Percentiles rank a stretch among this genome's conserved stretches.
phyloP scores from a whole-genome alignment of 805 yeast species.

The Kuraishia hungarica region DNA sequence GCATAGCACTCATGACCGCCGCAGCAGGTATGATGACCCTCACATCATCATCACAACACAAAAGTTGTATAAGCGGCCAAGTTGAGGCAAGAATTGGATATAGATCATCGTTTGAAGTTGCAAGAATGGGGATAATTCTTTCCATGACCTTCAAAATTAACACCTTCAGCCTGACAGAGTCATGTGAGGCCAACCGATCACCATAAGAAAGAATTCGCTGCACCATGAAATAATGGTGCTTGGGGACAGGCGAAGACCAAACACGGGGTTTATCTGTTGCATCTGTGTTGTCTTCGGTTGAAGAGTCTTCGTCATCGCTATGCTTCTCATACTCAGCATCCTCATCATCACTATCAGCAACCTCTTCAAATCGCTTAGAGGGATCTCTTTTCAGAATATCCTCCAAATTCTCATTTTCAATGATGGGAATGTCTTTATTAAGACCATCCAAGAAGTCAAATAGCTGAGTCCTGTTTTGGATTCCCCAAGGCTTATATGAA shows the following conservation, averaged over 20 bases:
- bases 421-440: conserved; percentile 17
- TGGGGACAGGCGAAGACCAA: conserved; percentile 68
- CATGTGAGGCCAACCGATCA: conserved; percentile 58
- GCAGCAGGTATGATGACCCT: conserved; percentile 17
- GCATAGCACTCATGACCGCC: conserved; percentile 11
- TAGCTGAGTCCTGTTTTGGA: conserved; percentile 34
- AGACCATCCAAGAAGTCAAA: conserved; percentile 30
- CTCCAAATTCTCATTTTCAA: conserved; percentile 8
- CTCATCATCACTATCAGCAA: conserved; percentile 27
- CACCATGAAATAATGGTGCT: conserved; percentile 46
- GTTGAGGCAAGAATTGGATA: conserved; percentile 42
- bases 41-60: conserved; percentile 7
- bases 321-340: conserved; percentile 17
- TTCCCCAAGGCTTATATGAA: conserved; percentile 52
- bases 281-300: conserved; percentile 12
- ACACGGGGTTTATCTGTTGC: conserved; percentile 18
- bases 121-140: conserved; percentile 40
- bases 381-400: conserved; percentile 13
- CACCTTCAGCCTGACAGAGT: conserved; percentile 45
- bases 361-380: conserved; percentile 15
- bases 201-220: conserved; percentile 62
- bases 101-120: conserved; percentile 35
- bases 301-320: conserved; percentile 11
- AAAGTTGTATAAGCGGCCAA: conserved; percentile 36
- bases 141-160: conserved; percentile 46